Evolutionary conservation across 2,329 filamentous ascomycete species (phyloP), one percentile per base, ranked within the genome.

Genomic region (Xylariaceae sp.): DNA sequence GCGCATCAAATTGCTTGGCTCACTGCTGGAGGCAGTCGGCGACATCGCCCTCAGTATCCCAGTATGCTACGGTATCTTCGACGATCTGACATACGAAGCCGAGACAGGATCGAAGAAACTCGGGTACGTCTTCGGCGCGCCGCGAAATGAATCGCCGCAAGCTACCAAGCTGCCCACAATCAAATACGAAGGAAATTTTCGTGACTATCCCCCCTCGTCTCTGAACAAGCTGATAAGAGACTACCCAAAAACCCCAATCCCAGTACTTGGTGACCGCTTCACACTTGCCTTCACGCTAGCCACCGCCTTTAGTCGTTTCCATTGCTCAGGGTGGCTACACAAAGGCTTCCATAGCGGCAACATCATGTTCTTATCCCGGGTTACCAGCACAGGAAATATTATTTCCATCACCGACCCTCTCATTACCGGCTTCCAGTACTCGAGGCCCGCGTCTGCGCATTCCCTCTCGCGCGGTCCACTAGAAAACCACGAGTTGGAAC

Each of bases 391-490:
- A n/a, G 32, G 14, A 18, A 17, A 30, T 5, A 9, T n/a, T 4
- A 30, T 45, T 11, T 27, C 31, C 3, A 38, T 52, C 2, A 52
- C 52, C 10, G 43, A 49, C 19, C 52, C 52, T 2, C 52, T 54
- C 17, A 44, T 54, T 18, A 49, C 52, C 10, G 52, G 52, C 2
- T 54, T 54, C 36, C 52, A 54, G 31, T 54, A 54, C 31, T 49
- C 52, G 5, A 45, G 52, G 6, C 52, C 52, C 6, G 38, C 45
- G 11, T 31, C 17, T 3, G 36, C 47, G 11, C 41, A 42, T n/a
- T 52, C 52, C 1, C 46, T 54, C 30, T 39, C 52, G 3, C 44
- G 38, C 2, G 44, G 45, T 11, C 51, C 47, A 6, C 35, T 50
- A 5, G 36, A 50, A 15, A 43, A 53, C 7, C 32, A 18, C 18